phyloP scores from a whole-genome alignment of 83 land plant species.

The Picea abies region DNA sequence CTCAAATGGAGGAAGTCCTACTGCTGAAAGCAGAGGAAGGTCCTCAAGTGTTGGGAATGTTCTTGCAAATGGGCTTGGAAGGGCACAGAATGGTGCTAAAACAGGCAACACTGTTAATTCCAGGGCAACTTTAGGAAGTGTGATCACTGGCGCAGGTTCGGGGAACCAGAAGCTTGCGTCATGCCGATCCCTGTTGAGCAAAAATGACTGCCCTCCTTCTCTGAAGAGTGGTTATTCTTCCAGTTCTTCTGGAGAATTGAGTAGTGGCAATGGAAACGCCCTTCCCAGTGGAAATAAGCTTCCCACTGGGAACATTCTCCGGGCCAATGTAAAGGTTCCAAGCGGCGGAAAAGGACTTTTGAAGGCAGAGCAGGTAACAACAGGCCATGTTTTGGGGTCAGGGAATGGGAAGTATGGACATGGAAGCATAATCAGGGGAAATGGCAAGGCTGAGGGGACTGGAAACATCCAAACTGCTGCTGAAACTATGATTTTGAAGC shows the following conservation, averaged over 20 bases:
- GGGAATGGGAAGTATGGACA: slow-evolving; percentile 36
- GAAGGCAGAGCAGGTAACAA: neutral
- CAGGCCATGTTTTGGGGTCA: slow-evolving; percentile 29
- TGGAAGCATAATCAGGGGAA: slow-evolving; percentile 35
- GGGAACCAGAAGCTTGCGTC: too few relatives aligned
- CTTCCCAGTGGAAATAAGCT: neutral
- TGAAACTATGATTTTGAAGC: slow-evolving; percentile 24
- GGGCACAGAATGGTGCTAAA: too few relatives aligned
- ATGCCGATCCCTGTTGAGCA: too few relatives aligned
- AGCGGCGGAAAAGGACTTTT: neutral
- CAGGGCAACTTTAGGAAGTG: too few relatives aligned
- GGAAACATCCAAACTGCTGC: slow-evolving; percentile 15
- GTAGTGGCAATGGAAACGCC: neutral
- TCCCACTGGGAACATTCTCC: neutral
- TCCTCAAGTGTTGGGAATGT: slow-evolving; percentile 13
- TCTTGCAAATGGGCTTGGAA: too few relatives aligned
- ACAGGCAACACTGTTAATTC: too few relatives aligned
- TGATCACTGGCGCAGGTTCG: too few relatives aligned
- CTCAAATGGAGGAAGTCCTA: slow-evolving; percentile 19
- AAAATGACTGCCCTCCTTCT: neutral
- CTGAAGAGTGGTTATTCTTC: slow-evolving; percentile 10
- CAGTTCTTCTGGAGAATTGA: neutral
- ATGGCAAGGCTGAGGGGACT: neutral
- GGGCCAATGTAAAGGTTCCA: neutral
- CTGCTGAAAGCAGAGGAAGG: neutral